Evolutionary conservation across 2,329 filamentous ascomycete species (phyloP), one percentile per base, ranked within the genome.

Genomic region (Pseudogymnoascus sp.): DNA sequence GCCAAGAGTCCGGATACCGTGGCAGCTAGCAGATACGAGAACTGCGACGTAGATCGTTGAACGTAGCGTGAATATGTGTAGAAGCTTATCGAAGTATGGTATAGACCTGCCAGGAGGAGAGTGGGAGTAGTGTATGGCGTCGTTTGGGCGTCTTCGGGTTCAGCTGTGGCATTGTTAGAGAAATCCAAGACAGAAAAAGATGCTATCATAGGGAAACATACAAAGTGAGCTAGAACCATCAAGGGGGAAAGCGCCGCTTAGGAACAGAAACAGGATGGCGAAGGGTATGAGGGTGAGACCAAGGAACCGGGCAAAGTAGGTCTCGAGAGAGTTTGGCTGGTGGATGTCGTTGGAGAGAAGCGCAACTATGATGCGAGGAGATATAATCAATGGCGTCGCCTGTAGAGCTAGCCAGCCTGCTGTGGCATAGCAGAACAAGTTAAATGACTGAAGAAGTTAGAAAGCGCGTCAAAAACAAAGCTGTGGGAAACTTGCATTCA

Each of bases 191-290:
- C 41, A 18, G 18, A 18, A 18, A 18, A 18, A 18, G 18, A 18
- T 18, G 18, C 18, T 18, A 18, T 18, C 18, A 18, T 18, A 18
- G 18, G 18, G 18, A 18, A 18, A 18, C 18, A 18, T 64, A 71
- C 70, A 67, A 8, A 70, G 69, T 41, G 70, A 69, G n/a, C 70
- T 63, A 1, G 67, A 76, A 35, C 79, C 78, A 1, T 78, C 81
- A 5, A 88, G 72, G 0, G 87, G 86, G 2, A 89, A 79, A 3
- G 81, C 80, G 63, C 86, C 87, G 0, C 85, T 86, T n/a, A 89
- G 77, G 59, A 89, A 77, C 18, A 88, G 73, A 6, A 78, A 79
- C 40, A 88, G 73, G 6, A 81, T 67, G 12, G 83, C 81, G 62
- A 89, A 73, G 4, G 83, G 76, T 33, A 89, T 72, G 31, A 88